These are phyloP conservation scores for Lolium multiflorum DNA, from an alignment of 176 grass and related monocot species.

Conservation along the genomic window DNA sequence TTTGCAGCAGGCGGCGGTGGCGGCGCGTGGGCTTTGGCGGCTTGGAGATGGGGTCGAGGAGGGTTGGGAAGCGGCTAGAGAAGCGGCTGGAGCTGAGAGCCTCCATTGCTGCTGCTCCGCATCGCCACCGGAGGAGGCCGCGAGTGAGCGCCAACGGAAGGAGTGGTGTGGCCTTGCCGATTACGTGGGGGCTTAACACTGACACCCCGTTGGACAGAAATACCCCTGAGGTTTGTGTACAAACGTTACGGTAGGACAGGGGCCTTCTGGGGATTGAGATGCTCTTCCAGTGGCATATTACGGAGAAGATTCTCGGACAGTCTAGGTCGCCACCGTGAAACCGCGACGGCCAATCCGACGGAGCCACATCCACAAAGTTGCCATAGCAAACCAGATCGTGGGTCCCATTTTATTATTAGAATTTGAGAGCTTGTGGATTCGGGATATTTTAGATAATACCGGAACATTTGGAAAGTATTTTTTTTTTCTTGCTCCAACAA, in stretches of 20 bases:
- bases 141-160: constrained; percentile 13
- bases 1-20: constrained; percentile 32
- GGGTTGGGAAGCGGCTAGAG: constrained; percentile 51
- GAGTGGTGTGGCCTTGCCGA: constrained; percentile 24
- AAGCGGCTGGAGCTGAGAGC: constrained; percentile 63
- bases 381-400: too few relatives aligned
- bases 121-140: constrained; percentile 48
- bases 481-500: too few relatives aligned
- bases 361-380: neutral
- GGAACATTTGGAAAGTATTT: too few relatives aligned
- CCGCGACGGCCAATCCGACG: neutral
- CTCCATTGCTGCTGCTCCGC: constrained; percentile 84
- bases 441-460: too few relatives aligned
- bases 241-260: neutral
- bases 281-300: constrained; percentile 42
- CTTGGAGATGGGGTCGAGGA: neutral
- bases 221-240: neutral
- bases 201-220: neutral
- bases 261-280: neutral
- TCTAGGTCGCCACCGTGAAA: constrained; percentile 44
- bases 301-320: constrained; percentile 47
- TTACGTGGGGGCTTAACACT: constrained; percentile 14
- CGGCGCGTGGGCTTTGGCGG: neutral
- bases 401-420: too few relatives aligned
- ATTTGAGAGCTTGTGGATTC: too few relatives aligned